phyloP scores from a whole-genome alignment of 345 rosid genomes.

The Hibiscus trionum region DNA sequence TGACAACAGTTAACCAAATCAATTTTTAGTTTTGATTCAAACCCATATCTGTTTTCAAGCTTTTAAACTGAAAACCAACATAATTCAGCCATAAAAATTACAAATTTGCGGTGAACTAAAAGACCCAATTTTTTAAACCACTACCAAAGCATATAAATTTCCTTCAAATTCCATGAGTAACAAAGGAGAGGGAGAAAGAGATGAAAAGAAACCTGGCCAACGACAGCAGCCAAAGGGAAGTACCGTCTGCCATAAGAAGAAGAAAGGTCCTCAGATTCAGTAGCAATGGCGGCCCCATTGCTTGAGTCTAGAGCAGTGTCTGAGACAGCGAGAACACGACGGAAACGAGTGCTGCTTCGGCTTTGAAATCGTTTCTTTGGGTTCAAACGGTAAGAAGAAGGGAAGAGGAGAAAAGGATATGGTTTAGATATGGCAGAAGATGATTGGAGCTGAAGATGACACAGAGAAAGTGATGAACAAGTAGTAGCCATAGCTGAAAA shows the following conservation, averaged over 20 bases:
- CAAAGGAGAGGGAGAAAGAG: background rate
- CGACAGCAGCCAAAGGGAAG: slow-evolving; percentile 91
- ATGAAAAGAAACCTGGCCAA: slow-evolving; percentile 59
- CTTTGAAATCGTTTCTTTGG: background rate
- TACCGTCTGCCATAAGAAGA: slow-evolving; percentile 56
- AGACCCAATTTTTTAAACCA: background rate
- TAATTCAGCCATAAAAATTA: background rate
- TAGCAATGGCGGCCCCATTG: slow-evolving; percentile 31
- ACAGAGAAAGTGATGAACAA: background rate
- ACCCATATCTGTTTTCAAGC: background rate
- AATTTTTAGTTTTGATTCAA: background rate
- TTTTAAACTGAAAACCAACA: too few relatives aligned
- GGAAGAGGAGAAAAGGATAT: background rate
- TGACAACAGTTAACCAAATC: slow-evolving; percentile 2
- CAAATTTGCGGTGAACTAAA: background rate
- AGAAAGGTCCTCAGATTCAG: slow-evolving; percentile 13
- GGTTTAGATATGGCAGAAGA: background rate
- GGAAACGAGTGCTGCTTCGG: background rate
- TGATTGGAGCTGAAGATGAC: background rate
- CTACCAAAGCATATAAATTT: background rate
- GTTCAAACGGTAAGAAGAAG: background rate
- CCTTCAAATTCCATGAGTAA: background rate
- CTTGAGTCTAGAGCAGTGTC: background rate
- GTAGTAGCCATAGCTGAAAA: background rate
- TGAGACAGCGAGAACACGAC: background rate